Conservation (phyloP, 495 filamentous ascomycete species). For the Baudoinia panamericana region DNA sequence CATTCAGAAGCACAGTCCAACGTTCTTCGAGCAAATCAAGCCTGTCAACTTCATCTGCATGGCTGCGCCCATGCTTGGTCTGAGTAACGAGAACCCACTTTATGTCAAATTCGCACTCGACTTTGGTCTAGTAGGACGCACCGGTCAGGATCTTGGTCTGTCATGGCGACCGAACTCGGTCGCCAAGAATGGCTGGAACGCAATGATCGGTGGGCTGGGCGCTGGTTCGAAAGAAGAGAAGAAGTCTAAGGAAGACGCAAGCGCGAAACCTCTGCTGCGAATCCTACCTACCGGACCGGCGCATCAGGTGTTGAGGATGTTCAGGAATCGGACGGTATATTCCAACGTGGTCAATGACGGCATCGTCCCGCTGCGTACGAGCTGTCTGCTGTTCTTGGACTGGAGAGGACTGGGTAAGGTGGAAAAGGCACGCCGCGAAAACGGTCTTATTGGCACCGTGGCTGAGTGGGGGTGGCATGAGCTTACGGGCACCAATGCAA, state of each 20-base stretch:
- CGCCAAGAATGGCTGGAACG: slow-evolving; percentile 74
- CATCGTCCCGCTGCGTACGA: slow-evolving; percentile 87
- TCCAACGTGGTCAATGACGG: slow-evolving; percentile 98
- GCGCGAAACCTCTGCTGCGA: slow-evolving; percentile 76
- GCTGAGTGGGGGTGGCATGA: slow-evolving; percentile 93
- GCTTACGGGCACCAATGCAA: slow-evolving; percentile 65
- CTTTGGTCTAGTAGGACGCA: slow-evolving; percentile 86
- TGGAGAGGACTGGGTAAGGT: slow-evolving; percentile 89
- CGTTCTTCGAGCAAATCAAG: slow-evolving; percentile 75
- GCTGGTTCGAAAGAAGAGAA: slow-evolving; percentile 45
- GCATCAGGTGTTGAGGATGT: slow-evolving; percentile 71
- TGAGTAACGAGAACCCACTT: slow-evolving; percentile 93
- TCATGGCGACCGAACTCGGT: slow-evolving; percentile 84
- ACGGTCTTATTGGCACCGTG: slow-evolving; percentile 79
- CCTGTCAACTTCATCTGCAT: slow-evolving; percentile 91
- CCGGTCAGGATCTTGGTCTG: slow-evolving; percentile 85
- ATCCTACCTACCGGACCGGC: slow-evolving; percentile 90
- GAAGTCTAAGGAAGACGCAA: slow-evolving; percentile 49
- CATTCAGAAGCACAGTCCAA: slow-evolving; percentile 87
- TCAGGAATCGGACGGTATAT: slow-evolving; percentile 84
- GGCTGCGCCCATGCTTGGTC: slow-evolving; percentile 77
- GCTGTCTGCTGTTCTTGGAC: slow-evolving; percentile 90
- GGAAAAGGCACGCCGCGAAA: slow-evolving; percentile 86
- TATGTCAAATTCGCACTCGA: slow-evolving; percentile 96
- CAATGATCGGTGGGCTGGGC: slow-evolving; percentile 66